Evolutionary conservation across 2,329 filamentous ascomycete genomes (phyloP), one percentile per base, ranked within the genome.

Genomic region (Talaromyces sp.): DNA sequence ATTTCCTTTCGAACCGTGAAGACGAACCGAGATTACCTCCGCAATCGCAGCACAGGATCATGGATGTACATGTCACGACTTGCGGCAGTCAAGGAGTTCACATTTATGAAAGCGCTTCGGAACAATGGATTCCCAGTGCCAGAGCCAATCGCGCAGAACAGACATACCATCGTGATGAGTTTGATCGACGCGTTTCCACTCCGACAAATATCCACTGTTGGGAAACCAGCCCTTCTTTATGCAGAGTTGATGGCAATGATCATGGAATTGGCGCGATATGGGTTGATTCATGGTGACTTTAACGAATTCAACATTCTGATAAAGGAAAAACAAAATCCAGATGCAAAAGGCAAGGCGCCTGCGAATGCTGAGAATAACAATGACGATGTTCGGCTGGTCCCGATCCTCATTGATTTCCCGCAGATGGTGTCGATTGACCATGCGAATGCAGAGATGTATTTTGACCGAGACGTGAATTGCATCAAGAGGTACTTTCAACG

Each of bases 261-360:
- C 59, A 80, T 99, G 50, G 85, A 87, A 29, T 81, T 99, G 46
- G 93, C 94, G 6, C 86, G 86, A 63, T 87, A 92, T 66, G 94
- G 94, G 7, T 80, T 99, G 54, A 99, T 99, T 63, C 94, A 99
- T 72, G 94, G 94, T 63, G 94, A 99, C 73, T 99, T 95, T 80
- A 99, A 99, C 79, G 95, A 99, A 75, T 99, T 99, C 82, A 99
- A 99, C 74, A 93, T 99, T 65, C 80, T 99, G 35, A 87, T 99
- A 72, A 91, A 94, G 71, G 93, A 97, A 73, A 85, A 81, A 54
- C 71, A 71, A 35, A 69, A 71, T 29, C 65, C 67, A 0, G 61
- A 70, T 11, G 68, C 68, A 17, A 75, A 75, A 59, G 72, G 71
- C 10, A 80, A 67, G 71, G 80, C 54, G 51, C 66, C 61, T 1